Conservation (phyloP, 768 basidiomycete genomes). For the Termitomyces sp. region DNA sequence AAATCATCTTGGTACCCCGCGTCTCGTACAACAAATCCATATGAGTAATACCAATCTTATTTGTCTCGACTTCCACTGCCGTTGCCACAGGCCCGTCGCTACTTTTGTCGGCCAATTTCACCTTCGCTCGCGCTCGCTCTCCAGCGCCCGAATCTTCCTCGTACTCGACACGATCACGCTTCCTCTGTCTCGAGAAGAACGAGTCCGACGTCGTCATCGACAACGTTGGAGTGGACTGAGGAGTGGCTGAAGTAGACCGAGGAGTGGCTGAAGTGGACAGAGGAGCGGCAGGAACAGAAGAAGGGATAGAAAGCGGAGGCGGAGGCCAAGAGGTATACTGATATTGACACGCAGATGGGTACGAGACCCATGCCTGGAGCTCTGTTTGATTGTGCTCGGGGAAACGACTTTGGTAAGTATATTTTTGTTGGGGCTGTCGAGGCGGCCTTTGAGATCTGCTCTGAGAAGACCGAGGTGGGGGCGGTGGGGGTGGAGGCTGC, state of each 20-base stretch:
- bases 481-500: neutral
- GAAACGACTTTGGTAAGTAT: neutral
- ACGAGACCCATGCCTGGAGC: neutral
- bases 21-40: constrained; percentile 29
- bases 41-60: constrained; percentile 29
- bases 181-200: neutral
- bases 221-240: neutral
- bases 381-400: neutral
- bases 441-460: neutral
- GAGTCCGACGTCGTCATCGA: neutral
- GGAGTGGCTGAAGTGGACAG: no score
- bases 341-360: neutral
- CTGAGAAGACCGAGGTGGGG: neutral
- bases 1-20: constrained; percentile 20
- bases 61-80: neutral
- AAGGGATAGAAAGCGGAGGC: neutral
- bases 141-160: neutral
- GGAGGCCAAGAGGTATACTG: neutral
- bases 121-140: neutral
- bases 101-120: neutral
- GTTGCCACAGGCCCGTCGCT: neutral
- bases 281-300: neutral
- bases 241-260: no score
- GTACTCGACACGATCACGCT: constrained; percentile 5
- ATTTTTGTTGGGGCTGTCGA: neutral